Percentiles rank a stretch among this genome's conserved stretches.
Conservation (phyloP, 306 rosid species). For the Acacia confusa region DNA sequence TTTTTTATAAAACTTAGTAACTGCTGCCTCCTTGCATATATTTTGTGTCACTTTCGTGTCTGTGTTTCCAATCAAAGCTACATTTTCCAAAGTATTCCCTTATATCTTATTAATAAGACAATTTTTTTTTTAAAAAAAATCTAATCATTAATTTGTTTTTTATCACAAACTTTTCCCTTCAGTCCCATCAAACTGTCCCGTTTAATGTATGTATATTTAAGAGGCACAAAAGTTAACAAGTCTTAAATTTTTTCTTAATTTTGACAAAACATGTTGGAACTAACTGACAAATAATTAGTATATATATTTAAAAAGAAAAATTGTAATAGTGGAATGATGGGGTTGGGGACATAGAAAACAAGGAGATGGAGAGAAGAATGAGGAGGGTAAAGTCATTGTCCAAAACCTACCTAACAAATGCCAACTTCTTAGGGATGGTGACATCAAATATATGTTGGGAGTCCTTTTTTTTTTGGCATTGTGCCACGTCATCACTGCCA, state of each 20-base stretch:
- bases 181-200: too few relatives aligned
- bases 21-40: too few relatives aligned
- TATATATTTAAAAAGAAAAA: too few relatives aligned
- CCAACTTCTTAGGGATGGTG: neutral
- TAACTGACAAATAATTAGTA: too few relatives aligned
- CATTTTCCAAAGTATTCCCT: neutral
- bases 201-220: too few relatives aligned
- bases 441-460: neutral
- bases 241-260: too few relatives aligned
- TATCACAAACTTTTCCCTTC: too few relatives aligned
- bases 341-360: neutral
- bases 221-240: too few relatives aligned
- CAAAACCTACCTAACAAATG: constrained; percentile 23
- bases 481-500: neutral
- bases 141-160: too few relatives aligned
- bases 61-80: neutral
- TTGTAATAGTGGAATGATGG: neutral
- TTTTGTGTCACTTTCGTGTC: neutral
- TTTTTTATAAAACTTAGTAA: neutral
- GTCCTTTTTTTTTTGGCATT: neutral
- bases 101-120: too few relatives aligned
- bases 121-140: too few relatives aligned
- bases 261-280: too few relatives aligned
- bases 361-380: neutral
- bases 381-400: neutral